Conservation (phyloP, 805 yeast genomes). For the Metschnikowia anglica region DNA sequence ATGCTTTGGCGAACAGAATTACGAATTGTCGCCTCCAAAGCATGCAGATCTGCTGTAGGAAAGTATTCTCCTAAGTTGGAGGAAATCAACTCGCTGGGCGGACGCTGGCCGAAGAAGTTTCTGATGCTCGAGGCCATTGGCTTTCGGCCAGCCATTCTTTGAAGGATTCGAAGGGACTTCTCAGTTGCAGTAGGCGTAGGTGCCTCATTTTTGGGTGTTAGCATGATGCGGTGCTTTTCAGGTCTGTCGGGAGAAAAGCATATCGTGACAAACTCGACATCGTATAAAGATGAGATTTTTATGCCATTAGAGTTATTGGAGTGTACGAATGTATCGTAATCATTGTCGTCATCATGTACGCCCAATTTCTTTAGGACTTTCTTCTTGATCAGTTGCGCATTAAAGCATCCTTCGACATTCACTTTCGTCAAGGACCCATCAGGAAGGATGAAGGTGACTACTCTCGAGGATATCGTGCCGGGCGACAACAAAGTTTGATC, state of each 20-base stretch:
- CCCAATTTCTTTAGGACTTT: conserved; percentile 63
- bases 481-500: conserved; percentile 5
- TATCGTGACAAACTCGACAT: conserved; percentile 77
- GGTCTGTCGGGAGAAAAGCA: conserved; percentile 72
- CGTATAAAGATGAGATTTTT: conserved; percentile 52
- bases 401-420: conserved; percentile 75
- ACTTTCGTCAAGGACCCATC: conserved; percentile 71
- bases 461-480: conserved; percentile 5
- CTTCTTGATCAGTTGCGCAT: conserved; percentile 73
- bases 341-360: conserved; percentile 41
- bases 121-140: conserved; percentile 30
- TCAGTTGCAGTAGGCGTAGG: conserved; percentile 64
- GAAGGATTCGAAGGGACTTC: conserved; percentile 49
- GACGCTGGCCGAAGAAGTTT: conserved; percentile 80
- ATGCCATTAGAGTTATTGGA: conserved; percentile 26
- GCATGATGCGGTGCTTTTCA: conserved; percentile 68
- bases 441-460: conserved; percentile 66
- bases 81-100: conserved; percentile 89
- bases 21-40: conserved; percentile 74
- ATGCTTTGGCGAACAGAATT: conserved; percentile 81
- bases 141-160: conserved; percentile 19
- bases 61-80: conserved; percentile 87
- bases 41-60: conserved; percentile 74
- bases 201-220: conserved; percentile 60
- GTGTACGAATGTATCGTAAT: conserved; percentile 62